Evolutionary conservation across 164 flowering plant species (phyloP).

Genomic region (Vitis labrusca): DNA sequence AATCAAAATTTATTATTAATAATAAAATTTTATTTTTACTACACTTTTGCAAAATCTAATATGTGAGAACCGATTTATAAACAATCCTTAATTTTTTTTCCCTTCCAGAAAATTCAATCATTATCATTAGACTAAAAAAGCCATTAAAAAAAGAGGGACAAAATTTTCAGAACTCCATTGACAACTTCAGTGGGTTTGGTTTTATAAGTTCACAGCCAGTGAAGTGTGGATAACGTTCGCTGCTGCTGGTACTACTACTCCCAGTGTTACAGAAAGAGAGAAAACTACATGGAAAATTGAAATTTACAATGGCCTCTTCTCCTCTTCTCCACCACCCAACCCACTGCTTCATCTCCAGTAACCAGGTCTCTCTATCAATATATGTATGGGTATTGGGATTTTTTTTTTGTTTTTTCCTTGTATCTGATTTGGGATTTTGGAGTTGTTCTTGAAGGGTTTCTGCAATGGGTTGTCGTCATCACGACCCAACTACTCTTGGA

Average conservation of each 20-base stretch:
- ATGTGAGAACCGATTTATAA: too few species aligned
- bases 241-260: too few species aligned
- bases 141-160: too few species aligned
- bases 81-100: too few species aligned
- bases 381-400: neutral
- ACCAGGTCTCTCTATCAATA: conserved; percentile 13
- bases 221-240: conserved; percentile 8
- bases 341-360: conserved; percentile 16
- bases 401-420: conserved; percentile 2
- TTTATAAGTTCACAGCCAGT: neutral
- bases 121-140: too few species aligned
- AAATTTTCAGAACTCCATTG: too few species aligned
- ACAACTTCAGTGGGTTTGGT: too few species aligned
- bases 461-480: conserved; percentile 9
- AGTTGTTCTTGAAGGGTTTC: neutral
- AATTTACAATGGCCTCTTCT: conserved; percentile 26
- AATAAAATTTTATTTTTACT: too few species aligned
- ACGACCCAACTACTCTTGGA: conserved; percentile 14
- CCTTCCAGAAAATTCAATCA: too few species aligned
- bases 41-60: too few species aligned
- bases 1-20: too few species aligned
- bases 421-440: neutral
- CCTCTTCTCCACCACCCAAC: conserved; percentile 19
- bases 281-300: neutral
- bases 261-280: too few species aligned